Evolutionary conservation across 208 protist species (phyloP).

Genomic region (Leishmania major): DNA sequence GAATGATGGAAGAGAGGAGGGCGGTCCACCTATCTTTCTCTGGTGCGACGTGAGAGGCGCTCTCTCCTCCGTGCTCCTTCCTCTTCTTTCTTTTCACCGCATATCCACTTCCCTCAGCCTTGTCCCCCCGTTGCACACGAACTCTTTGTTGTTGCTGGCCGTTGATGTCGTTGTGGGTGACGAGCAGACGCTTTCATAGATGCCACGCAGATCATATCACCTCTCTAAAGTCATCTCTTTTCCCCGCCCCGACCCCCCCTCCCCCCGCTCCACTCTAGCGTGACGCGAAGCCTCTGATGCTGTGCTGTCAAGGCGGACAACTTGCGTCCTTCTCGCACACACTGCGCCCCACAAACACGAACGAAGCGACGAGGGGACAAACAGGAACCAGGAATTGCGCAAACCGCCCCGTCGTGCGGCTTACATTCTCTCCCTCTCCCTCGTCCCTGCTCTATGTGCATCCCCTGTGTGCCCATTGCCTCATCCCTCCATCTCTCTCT

Average conservation of each 20-base stretch:
- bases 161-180: not conserved
- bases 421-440: not conserved
- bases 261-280: not conserved
- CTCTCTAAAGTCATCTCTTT: not conserved
- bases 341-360: not conserved
- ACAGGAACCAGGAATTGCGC: not conserved
- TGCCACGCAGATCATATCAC: not conserved
- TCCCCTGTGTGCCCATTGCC: not conserved
- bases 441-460: not conserved
- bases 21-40: not conserved
- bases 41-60: not conserved
- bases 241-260: not conserved
- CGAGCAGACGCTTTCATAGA: conserved; percentile 4
- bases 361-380: not conserved
- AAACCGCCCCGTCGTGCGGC: no score
- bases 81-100: not conserved
- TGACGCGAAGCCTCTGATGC: not conserved
- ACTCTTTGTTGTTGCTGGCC: not conserved
- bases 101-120: not conserved
- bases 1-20: not conserved
- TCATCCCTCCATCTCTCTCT: not conserved
- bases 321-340: not conserved
- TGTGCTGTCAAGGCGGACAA: not conserved
- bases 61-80: not conserved
- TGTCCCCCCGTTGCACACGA: not conserved